Base-by-base conservation (phyloP, 495 filamentous ascomycete genomes). In the Xanthoparmelia taractica region DNA sequence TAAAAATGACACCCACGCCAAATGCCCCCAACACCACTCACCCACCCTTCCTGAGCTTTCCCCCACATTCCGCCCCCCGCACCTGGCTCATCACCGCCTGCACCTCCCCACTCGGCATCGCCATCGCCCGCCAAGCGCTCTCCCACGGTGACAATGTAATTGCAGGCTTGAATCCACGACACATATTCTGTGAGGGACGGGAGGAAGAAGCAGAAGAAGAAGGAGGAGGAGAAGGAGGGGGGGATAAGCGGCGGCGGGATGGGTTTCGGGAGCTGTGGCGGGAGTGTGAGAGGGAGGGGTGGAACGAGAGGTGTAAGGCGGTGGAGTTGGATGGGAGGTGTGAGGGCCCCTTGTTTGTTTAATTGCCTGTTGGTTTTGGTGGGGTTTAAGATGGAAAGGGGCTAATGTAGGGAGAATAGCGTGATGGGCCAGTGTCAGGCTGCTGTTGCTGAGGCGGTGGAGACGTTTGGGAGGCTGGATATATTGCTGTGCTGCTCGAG, bases 41-140 rank as follows among this genome's bases (percentile, higher is more conserved):
- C 50, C 50, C 4, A 31, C 15, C 29, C 63, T 23, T 77, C 79
- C 43, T n/a, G n/a, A n/a, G n/a, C n/a, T 87, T 86, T 70, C 85
- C 85, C 34, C 71, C 77, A 58, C 82, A 85, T 72, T 74, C 77
- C 71, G 77, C 78, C 45, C 82, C 84, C 31, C 81, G 84, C 63
- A 87, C 90, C 72, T 97, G 94, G 92, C 87, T 97, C 70, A 79
- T 97, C 63, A 96, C 92, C 33, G 87, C 88, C 55, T 86, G 88
- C 25, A 79, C 90, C 66, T 88, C 89, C 58, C 91, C 92, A n/a
- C 82, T 96, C 68, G 85, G 84, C 55, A 83, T 87, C 56, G 79
- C 81, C 43, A 79, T 93, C 66, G 84, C 88, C 55, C 83, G 87
- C 54, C 84, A 89, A 68, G 78, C 90, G 57, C 85, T 96, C 48